Conservation (phyloP, 805 yeast genomes). For the Candida nemodendra region DNA sequence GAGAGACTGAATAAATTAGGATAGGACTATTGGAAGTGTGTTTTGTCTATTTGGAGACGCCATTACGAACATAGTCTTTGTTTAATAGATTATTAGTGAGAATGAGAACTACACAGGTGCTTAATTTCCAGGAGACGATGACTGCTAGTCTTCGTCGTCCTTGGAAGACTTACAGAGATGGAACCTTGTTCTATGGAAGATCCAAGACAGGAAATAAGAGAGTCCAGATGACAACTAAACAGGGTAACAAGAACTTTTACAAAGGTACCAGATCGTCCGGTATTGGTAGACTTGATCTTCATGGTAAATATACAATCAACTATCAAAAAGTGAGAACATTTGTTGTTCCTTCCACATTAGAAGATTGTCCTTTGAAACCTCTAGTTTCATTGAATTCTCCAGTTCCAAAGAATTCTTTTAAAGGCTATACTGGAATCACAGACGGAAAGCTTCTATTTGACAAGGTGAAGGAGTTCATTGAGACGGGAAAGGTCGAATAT, state of each 20-base stretch:
- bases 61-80: no score
- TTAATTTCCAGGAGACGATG: conserved; percentile 47
- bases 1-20: no score
- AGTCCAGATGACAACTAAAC: conserved; percentile 81
- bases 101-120: conserved; percentile 52
- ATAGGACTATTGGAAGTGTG: no score
- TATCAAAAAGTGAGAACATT: conserved; percentile 89
- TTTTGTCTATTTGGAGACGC: no score
- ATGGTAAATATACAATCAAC: conserved; percentile 73
- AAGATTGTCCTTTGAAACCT: conserved; percentile 53
- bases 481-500: conserved; percentile 58
- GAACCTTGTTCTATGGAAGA: conserved; percentile 78
- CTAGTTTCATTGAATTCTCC: conserved; percentile 76
- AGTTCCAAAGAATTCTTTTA: conserved; percentile 60
- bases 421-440: conserved; percentile 65
- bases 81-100: neutral
- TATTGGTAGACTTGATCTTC: conserved; percentile 73
- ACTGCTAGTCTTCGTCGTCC: conserved; percentile 65
- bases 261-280: conserved; percentile 97
- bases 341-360: conserved; percentile 64
- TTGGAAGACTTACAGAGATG: conserved; percentile 84
- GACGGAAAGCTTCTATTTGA: conserved; percentile 73
- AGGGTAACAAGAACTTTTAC: conserved; percentile 90
- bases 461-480: conserved; percentile 73
- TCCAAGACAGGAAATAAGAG: conserved; percentile 81